A percentile compares a stretch with the other conserved stretches of the same genome.
These are phyloP conservation scores for Cytospora mali DNA, from an alignment of 2,329 filamentous ascomycete species.

Conservation along the genomic window DNA sequence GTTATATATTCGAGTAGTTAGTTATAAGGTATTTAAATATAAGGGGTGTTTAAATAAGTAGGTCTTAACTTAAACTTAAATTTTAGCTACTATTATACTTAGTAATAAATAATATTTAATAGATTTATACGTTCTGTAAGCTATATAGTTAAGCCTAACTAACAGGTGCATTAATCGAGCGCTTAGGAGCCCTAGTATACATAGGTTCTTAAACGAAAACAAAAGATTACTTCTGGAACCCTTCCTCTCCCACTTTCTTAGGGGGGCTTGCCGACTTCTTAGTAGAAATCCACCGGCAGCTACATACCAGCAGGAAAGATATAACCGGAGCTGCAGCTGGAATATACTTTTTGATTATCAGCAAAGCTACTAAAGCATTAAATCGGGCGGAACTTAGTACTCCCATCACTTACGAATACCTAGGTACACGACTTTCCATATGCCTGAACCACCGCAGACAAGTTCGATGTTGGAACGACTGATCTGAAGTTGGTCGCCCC, in stretches of 20 bases:
- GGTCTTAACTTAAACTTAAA: too few relatives aligned
- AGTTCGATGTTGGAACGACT: not conserved
- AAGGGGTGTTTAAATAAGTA: too few relatives aligned
- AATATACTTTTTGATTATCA: not conserved
- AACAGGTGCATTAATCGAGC: too few relatives aligned
- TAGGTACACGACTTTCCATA: slow-evolving; percentile 1
- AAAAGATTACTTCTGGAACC: not conserved
- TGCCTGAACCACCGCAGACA: not conserved
- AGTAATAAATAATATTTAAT: too few relatives aligned
- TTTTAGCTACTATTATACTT: too few relatives aligned
- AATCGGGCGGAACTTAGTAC: not conserved
- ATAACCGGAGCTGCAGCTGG: not conserved
- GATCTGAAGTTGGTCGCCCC: slow-evolving; percentile 4
- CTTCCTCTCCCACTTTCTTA: not conserved
- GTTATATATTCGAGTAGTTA: too few relatives aligned
- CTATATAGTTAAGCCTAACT: too few relatives aligned
- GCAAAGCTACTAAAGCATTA: too few relatives aligned
- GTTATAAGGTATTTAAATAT: too few relatives aligned
- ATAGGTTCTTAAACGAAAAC: not conserved
- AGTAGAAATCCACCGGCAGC: not conserved
- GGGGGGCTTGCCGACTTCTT: not conserved
- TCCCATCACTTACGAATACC: not conserved
- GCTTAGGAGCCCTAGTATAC: too few relatives aligned
- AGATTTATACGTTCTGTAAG: too few relatives aligned
- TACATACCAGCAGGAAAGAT: not conserved